Evolutionary conservation across 768 basidiomycete genomes (phyloP), one percentile per base, ranked within the genome.

Genomic region (Boletus pseudo-olivaceus): DNA sequence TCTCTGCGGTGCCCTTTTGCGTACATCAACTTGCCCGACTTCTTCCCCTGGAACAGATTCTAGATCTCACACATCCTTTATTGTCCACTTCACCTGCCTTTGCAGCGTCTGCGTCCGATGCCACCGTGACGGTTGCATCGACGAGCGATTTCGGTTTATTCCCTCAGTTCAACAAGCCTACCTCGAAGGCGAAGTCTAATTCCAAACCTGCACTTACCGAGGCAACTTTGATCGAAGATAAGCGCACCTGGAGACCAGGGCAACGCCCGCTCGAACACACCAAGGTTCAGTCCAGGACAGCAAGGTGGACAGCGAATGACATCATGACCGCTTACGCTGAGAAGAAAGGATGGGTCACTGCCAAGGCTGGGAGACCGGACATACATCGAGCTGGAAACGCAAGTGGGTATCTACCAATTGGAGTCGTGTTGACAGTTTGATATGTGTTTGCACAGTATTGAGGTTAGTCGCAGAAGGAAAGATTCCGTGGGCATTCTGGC

Each of bases 331-430:
- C 87, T 3, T 89, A 88, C 68, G 93, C 95, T 2, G 67, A 80
- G 47, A 75, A 78, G 53, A 90, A 88, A 67, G 87, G 90, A 19
- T 93, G 87, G 85, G 70, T 94, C 39, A 98, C 95, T 32, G 94
- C 95, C 10, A 90, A 93, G 69, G 90, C 90, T 6, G 94, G 93
- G 1, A 72, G 95, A 56, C 87, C 93, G 3, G 95, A 98, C 71
- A 74, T 89, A 23, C 86, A 92, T 64, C 82, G 95, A 39, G 91
- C 95, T 4, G 95, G 93, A 32, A 95, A 95, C 67, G 83, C 85
- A 11, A 85, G 93, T 93, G 67, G 68, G 91, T 81, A 8, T 49
- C n/a, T 53, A 19, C 32, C 30, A 14, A 5, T 20, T 32, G 2
- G 3, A n/a, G n/a, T 23, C 14, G 17, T 32, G 9, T 53, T 56